Base-by-base conservation (phyloP, 1,284 basidiomycete genomes). In the Boletus smithii region DNA sequence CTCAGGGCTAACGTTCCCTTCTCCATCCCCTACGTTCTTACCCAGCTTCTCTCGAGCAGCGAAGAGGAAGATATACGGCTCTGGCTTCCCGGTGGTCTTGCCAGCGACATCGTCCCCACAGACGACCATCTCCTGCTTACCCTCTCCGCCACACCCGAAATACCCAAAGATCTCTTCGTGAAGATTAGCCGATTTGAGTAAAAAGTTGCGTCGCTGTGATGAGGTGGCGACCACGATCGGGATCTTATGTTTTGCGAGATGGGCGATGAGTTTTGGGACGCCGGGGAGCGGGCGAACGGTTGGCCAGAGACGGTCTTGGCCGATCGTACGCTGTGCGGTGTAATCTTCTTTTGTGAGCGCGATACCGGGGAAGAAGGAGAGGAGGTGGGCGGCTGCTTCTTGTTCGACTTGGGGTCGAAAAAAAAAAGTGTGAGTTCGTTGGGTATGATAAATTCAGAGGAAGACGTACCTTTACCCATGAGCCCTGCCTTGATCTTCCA, bases 401-500 rank as follows among this genome's bases (percentile, higher is more conserved):
- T 72, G 68, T 66, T 88, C 83, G 53, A 83, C 88, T 91, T 61
- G 32, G 41, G 37, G n/a, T n/a, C n/a, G n/a, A n/a, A n/a, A n/a
- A n/a, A n/a, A n/a, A 29, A 22, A 17, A 14, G 32, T 4, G 20
- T 30, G 17, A 24, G 18, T 34, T 18, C 13, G 23, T 5, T 27
- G 26, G 20, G n/a, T 11, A 30, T 10, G 24, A 29, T 13, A 20
- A 34, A 33, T 27, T 17, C 16, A 26, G 34, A 30, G 3, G 32
- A 35, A 32, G 37, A 31, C 81, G 53, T 54, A 88, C 87, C 79
- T 73, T 85, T 88, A 43, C 88, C 88, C 88, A 91, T 91, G 45
- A 85, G 77, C 0, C 83, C 83, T 17, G 85, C 82, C 61, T 91
- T 91, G 51, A 90, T 88, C 46, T 87, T 82, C 86, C 87, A 89